Conservation (phyloP, 306 rosid species). For the Prunus mira region DNA sequence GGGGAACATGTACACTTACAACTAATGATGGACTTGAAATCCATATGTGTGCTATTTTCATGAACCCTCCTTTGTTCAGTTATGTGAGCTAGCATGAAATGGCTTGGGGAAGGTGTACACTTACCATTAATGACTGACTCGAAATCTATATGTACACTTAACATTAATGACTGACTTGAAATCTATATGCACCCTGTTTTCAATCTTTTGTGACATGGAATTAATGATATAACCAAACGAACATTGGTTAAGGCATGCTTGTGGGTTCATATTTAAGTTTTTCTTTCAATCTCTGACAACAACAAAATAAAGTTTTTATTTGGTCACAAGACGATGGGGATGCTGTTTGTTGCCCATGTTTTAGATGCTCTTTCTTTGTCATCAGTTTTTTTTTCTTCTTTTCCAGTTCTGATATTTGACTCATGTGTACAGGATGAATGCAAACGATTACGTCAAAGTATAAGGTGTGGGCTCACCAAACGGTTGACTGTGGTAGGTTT, state of each 20-base stretch:
- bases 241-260: background rate
- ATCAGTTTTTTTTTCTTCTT: background rate
- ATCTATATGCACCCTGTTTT: background rate
- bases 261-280: background rate
- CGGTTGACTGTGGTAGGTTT: conserved; percentile 79
- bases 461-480: conserved; percentile 72
- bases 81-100: too few relatives aligned
- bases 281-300: too few relatives aligned
- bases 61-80: too few relatives aligned
- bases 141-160: background rate
- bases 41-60: too few relatives aligned
- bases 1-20: background rate
- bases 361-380: background rate
- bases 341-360: background rate
- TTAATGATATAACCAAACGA: background rate
- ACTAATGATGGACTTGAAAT: too few relatives aligned
- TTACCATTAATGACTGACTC: background rate
- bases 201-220: background rate
- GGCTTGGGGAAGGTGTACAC: background rate
- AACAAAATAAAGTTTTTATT: background rate
- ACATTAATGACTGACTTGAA: background rate
- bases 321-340: background rate
- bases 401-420: conserved; percentile 21
- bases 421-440: conserved; percentile 75
- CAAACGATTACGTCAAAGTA: conserved; percentile 68